Base-by-base conservation (phyloP, 176 grass and related monocot genomes). In the Poa pratensis region DNA sequence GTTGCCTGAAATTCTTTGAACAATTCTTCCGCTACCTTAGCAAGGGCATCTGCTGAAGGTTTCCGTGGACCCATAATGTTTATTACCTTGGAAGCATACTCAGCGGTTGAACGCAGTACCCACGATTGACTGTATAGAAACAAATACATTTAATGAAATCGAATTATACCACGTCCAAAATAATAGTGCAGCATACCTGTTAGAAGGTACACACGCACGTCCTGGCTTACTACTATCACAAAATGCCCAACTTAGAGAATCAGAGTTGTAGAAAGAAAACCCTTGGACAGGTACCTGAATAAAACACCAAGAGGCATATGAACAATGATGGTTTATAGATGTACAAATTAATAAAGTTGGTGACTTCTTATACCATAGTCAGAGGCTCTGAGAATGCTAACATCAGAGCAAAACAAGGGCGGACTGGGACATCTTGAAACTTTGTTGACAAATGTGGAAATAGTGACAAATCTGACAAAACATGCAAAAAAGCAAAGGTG, bases 181-280 rank as follows among this genome's bases (percentile, higher is more conserved):
- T 37, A 37, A 37, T 37, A 37, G 35, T 37, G 35, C 35, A 6
- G 35, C 2, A 50, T 85, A 95, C 96, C 80, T 93, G 79, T 89
- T 89, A 69, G 88, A 49, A 77, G 86, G 82, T 77, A 83, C 69
- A 89, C 8, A 42, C 54, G 79, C 68, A 76, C 86, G 91, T 3
- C 87, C 86, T 45, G 93, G 96, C 83, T 98, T 98, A 81, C 89
- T 94, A 71, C 91, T 95, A 19, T 95, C 89, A 61, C 96, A 95
- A 85, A 90, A 92, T 16, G 93, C 93, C 87, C 93, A 76, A 52
- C 89, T 98, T 80, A 98, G 86, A 85, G 76, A 71, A 30, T 95
- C 69, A n/a, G 91, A 98, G 81, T 95, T 95, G 79, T 90, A 84
- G 82, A 98, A 98, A 72, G 89, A 98, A 89, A 98, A 93, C 22